These are phyloP conservation scores for Leptographium flavum DNA, from an alignment of 2,329 filamentous ascomycete genomes.

Conservation along the genomic window DNA sequence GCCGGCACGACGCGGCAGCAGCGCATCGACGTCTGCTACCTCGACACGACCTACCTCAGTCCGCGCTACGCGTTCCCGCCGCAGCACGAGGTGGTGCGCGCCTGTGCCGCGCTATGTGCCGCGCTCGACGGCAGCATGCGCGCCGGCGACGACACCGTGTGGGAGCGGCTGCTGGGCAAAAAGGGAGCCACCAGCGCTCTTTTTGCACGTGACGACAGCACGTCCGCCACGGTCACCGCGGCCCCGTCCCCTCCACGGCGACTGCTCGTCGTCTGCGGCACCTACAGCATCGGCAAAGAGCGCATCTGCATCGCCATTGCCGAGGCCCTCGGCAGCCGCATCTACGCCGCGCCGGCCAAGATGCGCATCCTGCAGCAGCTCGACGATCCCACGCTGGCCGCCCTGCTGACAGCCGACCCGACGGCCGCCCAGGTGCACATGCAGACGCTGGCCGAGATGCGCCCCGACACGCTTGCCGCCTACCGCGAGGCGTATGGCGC, in stretches of 20 bases:
- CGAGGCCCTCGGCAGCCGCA: slow-evolving; percentile 70
- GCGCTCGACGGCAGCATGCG: slow-evolving; percentile 20
- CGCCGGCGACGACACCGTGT: slow-evolving; percentile 27
- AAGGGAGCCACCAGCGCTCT: slow-evolving; percentile 8
- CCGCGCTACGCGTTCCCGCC: slow-evolving; percentile 89
- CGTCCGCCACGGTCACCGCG: not conserved
- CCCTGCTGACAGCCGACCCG: slow-evolving; percentile 66
- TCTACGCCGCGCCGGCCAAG: slow-evolving; percentile 74
- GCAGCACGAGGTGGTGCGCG: slow-evolving; percentile 73
- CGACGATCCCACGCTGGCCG: slow-evolving; percentile 68
- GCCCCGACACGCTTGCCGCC: slow-evolving; percentile 77
- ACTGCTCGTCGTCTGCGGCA: slow-evolving; percentile 83
- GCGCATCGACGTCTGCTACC: slow-evolving; percentile 86
- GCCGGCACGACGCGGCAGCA: slow-evolving; percentile 64
- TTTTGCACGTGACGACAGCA: not conserved
- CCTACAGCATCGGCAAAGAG: slow-evolving; percentile 96
- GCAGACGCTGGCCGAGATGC: slow-evolving; percentile 90
- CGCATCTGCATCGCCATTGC: slow-evolving; percentile 89
- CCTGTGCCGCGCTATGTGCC: slow-evolving; percentile 80
- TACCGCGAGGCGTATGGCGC: slow-evolving; percentile 71
- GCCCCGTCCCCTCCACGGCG: slow-evolving; percentile 35
- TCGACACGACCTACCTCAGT: slow-evolving; percentile 94
- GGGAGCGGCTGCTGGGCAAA: slow-evolving; percentile 28
- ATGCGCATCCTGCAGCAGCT: slow-evolving; percentile 73
- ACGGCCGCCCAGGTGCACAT: slow-evolving; percentile 89